Conservation (phyloP, 164 flowering plant genomes). For the Chimonanthus salicifolius region DNA sequence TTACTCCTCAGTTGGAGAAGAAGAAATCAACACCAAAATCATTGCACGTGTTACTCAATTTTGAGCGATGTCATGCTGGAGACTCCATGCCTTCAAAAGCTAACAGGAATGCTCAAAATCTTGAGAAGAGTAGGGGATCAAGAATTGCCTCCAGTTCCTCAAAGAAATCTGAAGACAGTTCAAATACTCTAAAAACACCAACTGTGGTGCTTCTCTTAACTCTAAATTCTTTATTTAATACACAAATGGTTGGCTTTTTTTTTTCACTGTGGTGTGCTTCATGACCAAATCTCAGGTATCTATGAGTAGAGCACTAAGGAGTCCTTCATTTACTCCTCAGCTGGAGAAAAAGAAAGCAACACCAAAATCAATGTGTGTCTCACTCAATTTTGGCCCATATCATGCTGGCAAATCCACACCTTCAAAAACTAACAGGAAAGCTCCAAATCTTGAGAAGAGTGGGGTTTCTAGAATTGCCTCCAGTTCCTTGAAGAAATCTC, state of each 20-base stretch:
- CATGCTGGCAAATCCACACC: conserved; percentile 17
- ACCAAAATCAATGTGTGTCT: conserved; percentile 58
- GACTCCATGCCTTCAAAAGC: conserved; percentile 13
- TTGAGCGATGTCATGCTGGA: conserved; percentile 23
- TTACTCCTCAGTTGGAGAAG: conserved; percentile 29
- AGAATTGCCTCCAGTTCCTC: conserved; percentile 18
- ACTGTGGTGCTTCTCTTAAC: conserved; percentile 23
- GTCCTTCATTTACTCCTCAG: conserved; percentile 22
- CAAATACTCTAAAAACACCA: conserved; percentile 21
- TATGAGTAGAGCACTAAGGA: conserved; percentile 27
- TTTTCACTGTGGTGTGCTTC: conserved; percentile 8
- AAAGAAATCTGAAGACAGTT: conserved; percentile 25
- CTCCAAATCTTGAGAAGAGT: conserved; percentile 21
- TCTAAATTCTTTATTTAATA: not conserved
- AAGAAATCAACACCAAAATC: conserved; percentile 49
- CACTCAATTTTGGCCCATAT: conserved; percentile 43
- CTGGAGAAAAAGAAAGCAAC: conserved; percentile 27
- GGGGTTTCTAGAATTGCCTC: conserved; percentile 20
- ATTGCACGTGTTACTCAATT: conserved; percentile 63
- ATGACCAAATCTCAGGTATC: conserved; percentile 41
- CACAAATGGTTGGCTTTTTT: not conserved
- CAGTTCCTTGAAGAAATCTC: conserved; percentile 22
- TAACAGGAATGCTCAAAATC: conserved; percentile 22
- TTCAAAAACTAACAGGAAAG: conserved; percentile 15
- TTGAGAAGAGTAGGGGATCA: conserved; percentile 21